Evolutionary conservation across 1,139 yeast species (phyloP), one percentile per base, ranked within the genome.

Genomic region (Meyerozyma sp.): DNA sequence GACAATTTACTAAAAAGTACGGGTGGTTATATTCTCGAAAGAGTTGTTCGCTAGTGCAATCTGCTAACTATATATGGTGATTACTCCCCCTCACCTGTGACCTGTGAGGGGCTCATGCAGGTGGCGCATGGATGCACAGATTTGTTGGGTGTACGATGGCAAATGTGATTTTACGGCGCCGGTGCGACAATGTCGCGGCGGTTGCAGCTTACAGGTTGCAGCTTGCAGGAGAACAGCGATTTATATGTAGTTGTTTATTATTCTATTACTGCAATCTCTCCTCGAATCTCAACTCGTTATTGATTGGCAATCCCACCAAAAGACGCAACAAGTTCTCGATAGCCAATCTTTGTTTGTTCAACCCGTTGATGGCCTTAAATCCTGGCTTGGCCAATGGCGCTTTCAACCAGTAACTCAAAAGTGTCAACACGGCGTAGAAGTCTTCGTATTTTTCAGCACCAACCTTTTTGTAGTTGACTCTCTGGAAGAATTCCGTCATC

Each of bases 301-400:
- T 79, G 50, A 95, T 81, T 49, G 95, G 95, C 57, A 91, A 79
- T 42, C 98, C 98, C 51, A 90, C 89, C 61, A 91, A 77, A 53
- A 89, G 82, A 63, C 96, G 84, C 68, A 91, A 73, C 64, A 91
- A 80, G 75, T 90, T 91, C 71, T 91, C 97, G 55, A 91, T 73
- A 41, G 94, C 96, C 58, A 84, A 79, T 64, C 96, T 53, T 75
- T 91, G 98, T 72, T 90, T 91, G 79, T 89, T 91, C 63, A 91
- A 79, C 34, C 97, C 96, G 61, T 91, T 91, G 58, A 91, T 87
- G 40, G 96, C 85, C 63, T 88, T 86, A 69, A 75, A 87, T 11
- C 96, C 96, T 45, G 91, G 89, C 69, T 93, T 86, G 43, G 95
- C 82, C 57, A 91, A 77, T 53, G 98, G 98, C 2, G 97, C 97